Percentiles rank a stretch among this genome's conserved stretches.
Evolutionary conservation across 129 eudicot species (phyloP).

Genomic region (Solidago caesia): DNA sequence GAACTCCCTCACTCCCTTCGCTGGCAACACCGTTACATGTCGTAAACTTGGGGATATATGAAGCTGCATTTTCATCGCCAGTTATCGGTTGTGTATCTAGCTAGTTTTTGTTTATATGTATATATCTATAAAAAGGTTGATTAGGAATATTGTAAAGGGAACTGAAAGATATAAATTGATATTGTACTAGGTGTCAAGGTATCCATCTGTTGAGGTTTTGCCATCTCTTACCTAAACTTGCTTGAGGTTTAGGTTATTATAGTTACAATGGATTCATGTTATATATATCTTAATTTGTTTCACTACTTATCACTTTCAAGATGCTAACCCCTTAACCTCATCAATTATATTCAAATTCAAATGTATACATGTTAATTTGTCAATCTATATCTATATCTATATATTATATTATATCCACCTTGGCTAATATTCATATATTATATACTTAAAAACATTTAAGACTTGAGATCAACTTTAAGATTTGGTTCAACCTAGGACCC

Average conservation of each 20-base stretch:
- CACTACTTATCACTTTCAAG: conserved; percentile 24
- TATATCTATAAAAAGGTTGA: conserved; percentile 23
- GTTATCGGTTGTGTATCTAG: not conserved
- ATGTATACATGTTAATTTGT: not conserved
- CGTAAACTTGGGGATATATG: conserved; percentile 94
- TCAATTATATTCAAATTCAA: conserved; percentile 3
- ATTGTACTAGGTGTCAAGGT: conserved; percentile 34
- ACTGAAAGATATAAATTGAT: conserved; percentile 30
- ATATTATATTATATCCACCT: no score
- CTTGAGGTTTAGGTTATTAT: conserved; percentile 43
- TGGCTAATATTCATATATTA: no score
- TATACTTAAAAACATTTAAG: not conserved
- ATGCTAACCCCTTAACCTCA: conserved; percentile 39
- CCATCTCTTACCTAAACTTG: conserved; percentile 51
- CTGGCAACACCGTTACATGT: conserved; percentile 80
- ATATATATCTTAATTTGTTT: conserved; percentile 18
- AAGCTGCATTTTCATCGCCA: conserved; percentile 61
- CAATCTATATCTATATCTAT: no score
- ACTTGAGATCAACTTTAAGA: not conserved
- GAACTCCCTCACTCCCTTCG: conserved; percentile 78
- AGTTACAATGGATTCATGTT: conserved; percentile 16
- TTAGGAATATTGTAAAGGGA: conserved; percentile 25
- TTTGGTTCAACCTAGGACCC: no score
- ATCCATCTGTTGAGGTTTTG: conserved; percentile 41
- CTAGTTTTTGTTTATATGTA: not conserved